phyloP scores from a whole-genome alignment of 2,329 filamentous ascomycete species.

The Trichoderma cornu-damae region DNA sequence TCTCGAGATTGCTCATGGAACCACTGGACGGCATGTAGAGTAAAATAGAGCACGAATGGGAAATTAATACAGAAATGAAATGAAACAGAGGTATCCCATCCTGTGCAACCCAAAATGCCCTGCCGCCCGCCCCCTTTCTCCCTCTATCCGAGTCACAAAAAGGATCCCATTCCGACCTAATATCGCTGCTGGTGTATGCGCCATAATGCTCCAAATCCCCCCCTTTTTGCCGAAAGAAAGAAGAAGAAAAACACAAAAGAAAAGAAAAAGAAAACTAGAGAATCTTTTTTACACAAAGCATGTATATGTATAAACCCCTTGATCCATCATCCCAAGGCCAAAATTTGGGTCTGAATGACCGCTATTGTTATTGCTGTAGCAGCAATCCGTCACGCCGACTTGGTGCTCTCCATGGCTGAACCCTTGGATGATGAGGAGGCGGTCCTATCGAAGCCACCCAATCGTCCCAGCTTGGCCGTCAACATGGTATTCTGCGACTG shows the following conservation, averaged over 20 bases:
- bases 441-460: slow-evolving; percentile 35
- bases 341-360: too few relatives aligned
- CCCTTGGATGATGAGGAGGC: slow-evolving; percentile 36
- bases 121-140: too few relatives aligned
- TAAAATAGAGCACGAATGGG: background rate
- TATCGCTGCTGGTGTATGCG: slow-evolving; percentile 4
- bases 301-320: background rate
- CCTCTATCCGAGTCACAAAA: background rate
- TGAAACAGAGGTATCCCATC: background rate
- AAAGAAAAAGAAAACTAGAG: background rate
- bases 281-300: too few relatives aligned
- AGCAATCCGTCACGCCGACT: slow-evolving; percentile 3
- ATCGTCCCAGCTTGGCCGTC: slow-evolving; percentile 48
- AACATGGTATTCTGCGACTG: slow-evolving; percentile 57
- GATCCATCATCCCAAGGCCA: background rate
- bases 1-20: slow-evolving; percentile 30
- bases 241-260: background rate
- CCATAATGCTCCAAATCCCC: background rate
- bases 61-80: background rate
- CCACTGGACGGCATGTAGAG: background rate
- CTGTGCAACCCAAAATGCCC: background rate
- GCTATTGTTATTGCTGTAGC: background rate
- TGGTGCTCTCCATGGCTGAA: slow-evolving; percentile 4
- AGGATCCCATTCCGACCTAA: background rate
- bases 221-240: background rate